phyloP scores from a whole-genome alignment of 2,329 filamentous ascomycete genomes.

The Emydomyces testavorans region DNA sequence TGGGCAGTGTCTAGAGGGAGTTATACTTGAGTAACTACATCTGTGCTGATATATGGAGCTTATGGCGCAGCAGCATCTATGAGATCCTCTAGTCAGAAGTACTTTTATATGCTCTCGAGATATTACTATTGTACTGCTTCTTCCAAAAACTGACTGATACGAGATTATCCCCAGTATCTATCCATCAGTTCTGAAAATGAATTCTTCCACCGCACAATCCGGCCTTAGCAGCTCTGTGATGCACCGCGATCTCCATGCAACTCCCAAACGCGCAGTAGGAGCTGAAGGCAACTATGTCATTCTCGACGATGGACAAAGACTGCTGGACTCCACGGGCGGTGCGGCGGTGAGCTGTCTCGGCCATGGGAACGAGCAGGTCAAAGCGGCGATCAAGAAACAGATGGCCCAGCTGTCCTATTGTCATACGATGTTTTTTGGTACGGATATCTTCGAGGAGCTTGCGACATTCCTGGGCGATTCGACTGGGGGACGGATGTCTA shows the following conservation, averaged over 20 bases:
- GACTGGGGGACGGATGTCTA: constrained; percentile 43
- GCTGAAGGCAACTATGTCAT: constrained; percentile 44
- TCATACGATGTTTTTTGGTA: constrained; percentile 48
- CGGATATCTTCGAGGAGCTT: constrained; percentile 43
- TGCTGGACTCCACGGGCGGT: constrained; percentile 63
- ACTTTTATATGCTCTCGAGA: no score
- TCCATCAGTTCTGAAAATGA: background rate
- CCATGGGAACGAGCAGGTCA: constrained; percentile 51
- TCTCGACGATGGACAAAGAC: constrained; percentile 44
- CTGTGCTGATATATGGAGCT: no score
- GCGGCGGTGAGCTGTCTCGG: constrained; percentile 63
- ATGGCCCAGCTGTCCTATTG: constrained; percentile 49
- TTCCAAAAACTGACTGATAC: no score
- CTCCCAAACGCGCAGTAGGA: constrained; percentile 39
- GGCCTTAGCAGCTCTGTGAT: constrained; percentile 31
- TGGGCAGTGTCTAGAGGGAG: no score
- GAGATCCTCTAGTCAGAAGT: no score
- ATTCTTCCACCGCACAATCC: background rate
- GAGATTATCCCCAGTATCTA: background rate
- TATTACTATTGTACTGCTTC: no score
- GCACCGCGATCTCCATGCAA: constrained; percentile 40
- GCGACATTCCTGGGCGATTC: constrained; percentile 41
- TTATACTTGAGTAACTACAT: no score
- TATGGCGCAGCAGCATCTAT: no score
- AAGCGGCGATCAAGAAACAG: constrained; percentile 49